Base-by-base conservation (phyloP, 768 basidiomycete species). In the Gymnopilus junonius region DNA sequence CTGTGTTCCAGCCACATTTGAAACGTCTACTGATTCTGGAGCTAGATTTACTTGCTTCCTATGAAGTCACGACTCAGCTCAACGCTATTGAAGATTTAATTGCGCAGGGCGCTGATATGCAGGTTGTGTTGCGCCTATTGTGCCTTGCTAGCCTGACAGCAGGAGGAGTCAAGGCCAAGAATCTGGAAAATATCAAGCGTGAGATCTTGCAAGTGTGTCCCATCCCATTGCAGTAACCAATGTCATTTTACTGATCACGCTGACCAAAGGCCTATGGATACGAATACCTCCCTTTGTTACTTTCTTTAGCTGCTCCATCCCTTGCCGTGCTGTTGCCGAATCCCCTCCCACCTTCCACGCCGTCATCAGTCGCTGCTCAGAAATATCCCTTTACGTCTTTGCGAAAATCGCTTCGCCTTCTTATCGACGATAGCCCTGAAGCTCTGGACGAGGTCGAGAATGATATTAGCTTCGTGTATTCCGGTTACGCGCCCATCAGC, bases 401-500 rank as follows among this genome's bases (percentile, higher is more conserved):
- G 25, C 87, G 96, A 51, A 97, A 96, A 75, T 87, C 90, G 0
- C 83, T 99, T 7, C 88, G 95, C 29, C 85, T 99, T n/a, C 82
- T 99, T 15, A 94, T 97, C 70, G 97, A 99, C 67, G 94, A 95
- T 63, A 87, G 80, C 63, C 83, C 85, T 50, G 92, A 93, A 68
- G 87, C 86, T 8, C 75, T 90, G 29, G 92, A 91, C 64, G 91
- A 92, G 70, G 83, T 91, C 34, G 95, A 97, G 71, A 94, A 94
- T 71, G 97, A 99, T 75, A 93, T 98, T 74, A 90, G 93, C 64
- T 99, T 93, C 73, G 93, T 94, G 35, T 99, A 97, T 78, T 97
- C 95, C 0, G 97, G 97, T 20, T 99, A 95, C 74, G 97, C 97
- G 1, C 97, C 97, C 14, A 87, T 99, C 67, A 93, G 91, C 73